Percentiles rank a stretch among this genome's conserved stretches.
phyloP scores from a whole-genome alignment of 2,329 filamentous ascomycete species.

The Verticillium longisporum region DNA sequence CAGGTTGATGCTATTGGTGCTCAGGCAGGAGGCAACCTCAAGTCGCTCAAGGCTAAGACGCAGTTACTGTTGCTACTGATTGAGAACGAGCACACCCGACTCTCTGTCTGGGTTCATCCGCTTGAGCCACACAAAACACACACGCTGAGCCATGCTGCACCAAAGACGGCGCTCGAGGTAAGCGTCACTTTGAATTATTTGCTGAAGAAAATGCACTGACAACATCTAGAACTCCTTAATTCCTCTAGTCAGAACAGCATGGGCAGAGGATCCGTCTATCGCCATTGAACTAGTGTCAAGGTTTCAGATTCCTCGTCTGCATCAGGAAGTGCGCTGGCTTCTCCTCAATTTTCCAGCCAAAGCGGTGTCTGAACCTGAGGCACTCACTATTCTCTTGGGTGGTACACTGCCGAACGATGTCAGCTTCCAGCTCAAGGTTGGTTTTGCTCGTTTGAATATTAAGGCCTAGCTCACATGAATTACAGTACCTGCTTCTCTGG shows the following conservation, averaged over 20 bases:
- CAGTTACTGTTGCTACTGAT: slow-evolving; percentile 75
- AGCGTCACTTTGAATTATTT: not conserved
- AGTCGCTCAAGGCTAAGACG: slow-evolving; percentile 70
- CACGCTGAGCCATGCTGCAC: slow-evolving; percentile 4
- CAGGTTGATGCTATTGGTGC: slow-evolving; percentile 54
- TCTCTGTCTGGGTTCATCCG: slow-evolving; percentile 87
- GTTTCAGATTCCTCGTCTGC: slow-evolving; percentile 69
- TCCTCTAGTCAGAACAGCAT: slow-evolving; percentile 71
- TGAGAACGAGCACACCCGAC: slow-evolving; percentile 74
- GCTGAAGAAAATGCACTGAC: not conserved
- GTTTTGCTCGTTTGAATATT: not conserved
- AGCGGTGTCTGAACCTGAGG: slow-evolving; percentile 73
- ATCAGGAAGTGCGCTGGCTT: slow-evolving; percentile 70
- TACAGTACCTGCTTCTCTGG: slow-evolving; percentile 85
- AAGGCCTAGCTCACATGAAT: slow-evolving; percentile 18
- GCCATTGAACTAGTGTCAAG: slow-evolving; percentile 79
- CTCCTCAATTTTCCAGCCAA: slow-evolving; percentile 79
- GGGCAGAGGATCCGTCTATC: slow-evolving; percentile 76
- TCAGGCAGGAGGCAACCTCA: slow-evolving; percentile 45
- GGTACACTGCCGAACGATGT: slow-evolving; percentile 71
- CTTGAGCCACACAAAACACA: slow-evolving; percentile 40
- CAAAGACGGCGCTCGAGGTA: slow-evolving; percentile 26
- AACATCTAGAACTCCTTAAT: slow-evolving; percentile 44
- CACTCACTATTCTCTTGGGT: slow-evolving; percentile 75
- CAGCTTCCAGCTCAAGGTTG: slow-evolving; percentile 75